Evolutionary conservation across 306 rosid genomes (phyloP), one percentile per base, ranked within the genome.

Genomic region (Dryas drummondii): DNA sequence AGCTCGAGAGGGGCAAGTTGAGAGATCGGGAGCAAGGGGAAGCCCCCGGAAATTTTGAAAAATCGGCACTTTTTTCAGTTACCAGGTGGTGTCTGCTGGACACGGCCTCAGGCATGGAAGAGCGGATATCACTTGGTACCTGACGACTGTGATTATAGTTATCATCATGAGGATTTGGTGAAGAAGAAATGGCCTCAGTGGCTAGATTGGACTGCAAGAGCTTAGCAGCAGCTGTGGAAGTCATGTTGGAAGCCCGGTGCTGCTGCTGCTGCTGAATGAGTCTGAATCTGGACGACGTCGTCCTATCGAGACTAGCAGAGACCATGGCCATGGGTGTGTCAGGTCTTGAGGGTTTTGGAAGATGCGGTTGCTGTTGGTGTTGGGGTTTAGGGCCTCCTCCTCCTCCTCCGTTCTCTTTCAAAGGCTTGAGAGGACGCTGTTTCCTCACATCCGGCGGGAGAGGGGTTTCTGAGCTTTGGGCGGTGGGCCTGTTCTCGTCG

Each of bases 301-400:
- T 77, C 76, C 76, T 65, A 64, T 82, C 85, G 26, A 77, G 15
- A 42, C 76, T 54, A 22, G 88, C 80, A 27, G 77, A 0, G 49
- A 46, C 49, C 49, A 46, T 46, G 49, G 49, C 27, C 19, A 84
- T 75, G 40, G 91, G 93, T 12, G 94, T 87, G 56, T 89, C 93
- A 15, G 93, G 93, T 68, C 91, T 82, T 2, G 87, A 78, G 59
- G 91, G 89, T 70, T 81, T 91, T 10, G 89, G 78, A 53, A 86
- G 77, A 54, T 72, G 83, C 55, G 6, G 9, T 8, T 46, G 49
- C 49, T 46, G 49, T 46, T 8, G 49, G 9, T 46, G 49, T 0
- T 46, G 49, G 6, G 49, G 49, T 46, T 46, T 5, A 8, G 49
- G 8, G 37, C 37, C 37, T 32, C 37, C 37, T n/a, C n/a, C n/a